These are phyloP conservation scores for Alnus glutinosa DNA, from an alignment of 306 rosid species.

Conservation along the genomic window DNA sequence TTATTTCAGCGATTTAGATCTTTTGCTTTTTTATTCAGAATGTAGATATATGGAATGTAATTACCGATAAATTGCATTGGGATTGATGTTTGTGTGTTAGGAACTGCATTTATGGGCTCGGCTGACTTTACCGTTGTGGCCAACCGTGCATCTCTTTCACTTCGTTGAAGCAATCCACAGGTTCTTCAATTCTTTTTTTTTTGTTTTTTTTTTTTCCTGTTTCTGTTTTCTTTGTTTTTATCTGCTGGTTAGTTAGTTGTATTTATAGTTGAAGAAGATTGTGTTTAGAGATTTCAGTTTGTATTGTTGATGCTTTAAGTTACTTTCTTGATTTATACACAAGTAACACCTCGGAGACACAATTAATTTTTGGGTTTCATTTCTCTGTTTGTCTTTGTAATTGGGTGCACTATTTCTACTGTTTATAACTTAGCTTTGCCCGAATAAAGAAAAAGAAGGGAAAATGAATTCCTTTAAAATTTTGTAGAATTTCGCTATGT, in stretches of 20 bases:
- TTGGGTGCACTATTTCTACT: not conserved
- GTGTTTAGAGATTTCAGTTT: not conserved
- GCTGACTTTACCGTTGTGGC: constrained; percentile 27
- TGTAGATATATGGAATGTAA: not conserved
- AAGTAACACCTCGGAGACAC: not conserved
- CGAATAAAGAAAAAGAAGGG: not conserved
- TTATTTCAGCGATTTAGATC: constrained; percentile 19
- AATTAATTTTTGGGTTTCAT: not conserved
- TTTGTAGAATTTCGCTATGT: not conserved
- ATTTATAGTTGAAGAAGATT: not conserved
- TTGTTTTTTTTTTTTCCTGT: not conserved
- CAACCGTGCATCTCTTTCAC: constrained; percentile 15
- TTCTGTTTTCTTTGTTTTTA: not conserved
- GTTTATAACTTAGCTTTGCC: not conserved
- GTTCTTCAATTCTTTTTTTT: constrained; percentile 28
- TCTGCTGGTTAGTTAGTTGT: constrained; percentile 4
- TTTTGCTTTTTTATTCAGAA: constrained; percentile 7
- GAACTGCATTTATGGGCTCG: constrained; percentile 18
- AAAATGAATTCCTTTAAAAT: not conserved
- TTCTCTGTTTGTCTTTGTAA: not conserved
- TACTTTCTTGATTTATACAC: not conserved
- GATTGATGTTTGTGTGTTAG: constrained; percentile 23
- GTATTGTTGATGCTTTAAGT: not conserved
- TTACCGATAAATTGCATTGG: not conserved
- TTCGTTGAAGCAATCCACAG: constrained; percentile 36